Percentiles rank a stretch among this genome's conserved stretches.
These are phyloP conservation scores for Veloboletus limbatus DNA, from an alignment of 1,284 basidiomycete species.

Conservation along the genomic window DNA sequence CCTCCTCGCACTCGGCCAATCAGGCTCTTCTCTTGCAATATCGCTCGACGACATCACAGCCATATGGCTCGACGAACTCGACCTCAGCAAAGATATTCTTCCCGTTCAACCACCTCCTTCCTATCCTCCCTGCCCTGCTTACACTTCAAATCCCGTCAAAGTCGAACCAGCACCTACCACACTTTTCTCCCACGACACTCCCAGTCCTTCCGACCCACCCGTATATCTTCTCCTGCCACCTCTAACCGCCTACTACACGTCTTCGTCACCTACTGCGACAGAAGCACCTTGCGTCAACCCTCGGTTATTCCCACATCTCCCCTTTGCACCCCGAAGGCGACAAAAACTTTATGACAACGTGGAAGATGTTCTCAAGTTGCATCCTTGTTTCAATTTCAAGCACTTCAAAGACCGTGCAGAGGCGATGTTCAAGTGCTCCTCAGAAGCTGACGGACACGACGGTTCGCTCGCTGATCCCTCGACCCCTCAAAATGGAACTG, in stretches of 20 bases:
- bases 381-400: conserved; percentile 51
- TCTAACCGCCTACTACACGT: conserved; percentile 20
- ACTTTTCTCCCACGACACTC: conserved; percentile 24
- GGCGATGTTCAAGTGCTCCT: conserved; percentile 43
- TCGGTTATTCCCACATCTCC: conserved; percentile 39
- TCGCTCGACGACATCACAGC: conserved; percentile 53
- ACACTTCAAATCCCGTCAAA: conserved; percentile 38
- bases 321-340: conserved; percentile 37
- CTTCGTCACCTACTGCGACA: conserved; percentile 21
- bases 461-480: conserved; percentile 9
- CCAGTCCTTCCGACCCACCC: conserved; percentile 22
- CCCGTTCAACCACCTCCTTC: conserved; percentile 19
- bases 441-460: conserved; percentile 24
- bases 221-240: conserved; percentile 28
- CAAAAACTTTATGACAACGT: conserved; percentile 39
- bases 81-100: conserved; percentile 32
- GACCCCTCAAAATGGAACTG: conserved; percentile 7
- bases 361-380: conserved; percentile 46
- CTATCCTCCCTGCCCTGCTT: conserved; percentile 11
- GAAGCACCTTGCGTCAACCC: conserved; percentile 39
- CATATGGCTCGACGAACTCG: conserved; percentile 57
- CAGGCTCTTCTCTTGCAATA: conserved; percentile 52
- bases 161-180: conserved; percentile 42
- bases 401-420: conserved; percentile 47
- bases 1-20: conserved; percentile 36